Evolutionary conservation across 768 basidiomycete species (phyloP).

Genomic region (Leucocoprinus sp.): DNA sequence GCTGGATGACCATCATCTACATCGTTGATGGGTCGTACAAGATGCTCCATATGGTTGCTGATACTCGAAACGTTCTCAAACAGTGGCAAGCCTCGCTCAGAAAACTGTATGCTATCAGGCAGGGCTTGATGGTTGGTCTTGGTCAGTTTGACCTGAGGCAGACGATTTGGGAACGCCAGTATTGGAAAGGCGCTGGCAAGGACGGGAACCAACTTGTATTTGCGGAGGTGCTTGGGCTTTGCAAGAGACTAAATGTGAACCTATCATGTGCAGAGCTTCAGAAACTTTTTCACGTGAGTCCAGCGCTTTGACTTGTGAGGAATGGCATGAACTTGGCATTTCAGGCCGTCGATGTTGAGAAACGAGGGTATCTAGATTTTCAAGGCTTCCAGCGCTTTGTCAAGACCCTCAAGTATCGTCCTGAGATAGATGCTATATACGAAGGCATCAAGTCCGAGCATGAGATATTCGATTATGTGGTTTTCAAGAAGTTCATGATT

Average conservation of each 20-base stretch:
- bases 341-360: conserved; percentile 56
- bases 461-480: conserved; percentile 31
- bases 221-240: conserved; percentile 64
- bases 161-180: conserved; percentile 71
- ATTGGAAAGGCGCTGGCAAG: conserved; percentile 70
- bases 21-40: conserved; percentile 73
- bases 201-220: conserved; percentile 59
- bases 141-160: conserved; percentile 58
- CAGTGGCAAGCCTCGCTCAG: conserved; percentile 56
- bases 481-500: conserved; percentile 38
- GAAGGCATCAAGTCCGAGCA: conserved; percentile 21
- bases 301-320: neutral
- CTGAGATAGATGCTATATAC: conserved; percentile 70
- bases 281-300: conserved; percentile 48
- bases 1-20: conserved; percentile 86
- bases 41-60: conserved; percentile 77
- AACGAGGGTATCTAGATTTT: conserved; percentile 62
- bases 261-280: conserved; percentile 43
- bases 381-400: conserved; percentile 76
- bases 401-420: conserved; percentile 73
- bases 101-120: conserved; percentile 55
- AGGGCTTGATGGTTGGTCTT: conserved; percentile 61
- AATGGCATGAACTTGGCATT: neutral
- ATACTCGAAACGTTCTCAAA: conserved; percentile 36
- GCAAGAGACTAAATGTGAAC: conserved; percentile 61